Conservation (phyloP, 1,284 basidiomycete genomes). For the Wallemia ichthyophaga region DNA sequence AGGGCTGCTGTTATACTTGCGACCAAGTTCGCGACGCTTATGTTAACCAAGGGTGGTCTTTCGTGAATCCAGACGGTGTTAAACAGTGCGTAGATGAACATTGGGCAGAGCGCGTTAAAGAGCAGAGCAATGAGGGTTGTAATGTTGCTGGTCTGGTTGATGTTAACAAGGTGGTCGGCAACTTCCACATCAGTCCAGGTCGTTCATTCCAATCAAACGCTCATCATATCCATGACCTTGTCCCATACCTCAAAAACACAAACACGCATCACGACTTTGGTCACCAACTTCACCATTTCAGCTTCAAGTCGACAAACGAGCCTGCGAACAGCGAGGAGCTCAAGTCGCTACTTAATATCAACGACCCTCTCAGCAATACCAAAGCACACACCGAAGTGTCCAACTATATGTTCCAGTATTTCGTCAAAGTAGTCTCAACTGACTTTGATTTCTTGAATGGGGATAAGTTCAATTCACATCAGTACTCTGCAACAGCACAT, state of each 20-base stretch:
- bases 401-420: slow-evolving; percentile 79
- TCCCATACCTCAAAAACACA: slow-evolving; percentile 68
- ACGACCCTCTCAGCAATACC: slow-evolving; percentile 51
- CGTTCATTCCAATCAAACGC: slow-evolving; percentile 68
- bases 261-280: slow-evolving; percentile 67
- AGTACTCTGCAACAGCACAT: slow-evolving; percentile 85
- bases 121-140: slow-evolving; percentile 80
- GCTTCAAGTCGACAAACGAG: slow-evolving; percentile 57
- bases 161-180: slow-evolving; percentile 89
- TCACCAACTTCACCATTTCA: slow-evolving; percentile 52
- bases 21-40: slow-evolving; percentile 83
- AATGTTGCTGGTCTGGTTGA: slow-evolving; percentile 66
- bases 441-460: slow-evolving; percentile 56
- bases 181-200: slow-evolving; percentile 64
- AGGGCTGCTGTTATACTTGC: slow-evolving; percentile 71
- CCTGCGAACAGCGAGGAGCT: slow-evolving; percentile 18
- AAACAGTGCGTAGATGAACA: slow-evolving; percentile 88
- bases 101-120: slow-evolving; percentile 76
- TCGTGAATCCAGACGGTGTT: slow-evolving; percentile 60
- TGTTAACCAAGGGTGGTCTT: slow-evolving; percentile 77
- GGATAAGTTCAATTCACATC: slow-evolving; percentile 40
- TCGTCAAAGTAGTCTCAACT: slow-evolving; percentile 87
- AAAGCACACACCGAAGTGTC: slow-evolving; percentile 27
- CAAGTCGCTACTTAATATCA: slow-evolving; percentile 32
- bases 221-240: slow-evolving; percentile 65